Evolutionary conservation across 495 filamentous ascomycete species (phyloP), one percentile per base, ranked within the genome.

Genomic region (Arthonia radiata): DNA sequence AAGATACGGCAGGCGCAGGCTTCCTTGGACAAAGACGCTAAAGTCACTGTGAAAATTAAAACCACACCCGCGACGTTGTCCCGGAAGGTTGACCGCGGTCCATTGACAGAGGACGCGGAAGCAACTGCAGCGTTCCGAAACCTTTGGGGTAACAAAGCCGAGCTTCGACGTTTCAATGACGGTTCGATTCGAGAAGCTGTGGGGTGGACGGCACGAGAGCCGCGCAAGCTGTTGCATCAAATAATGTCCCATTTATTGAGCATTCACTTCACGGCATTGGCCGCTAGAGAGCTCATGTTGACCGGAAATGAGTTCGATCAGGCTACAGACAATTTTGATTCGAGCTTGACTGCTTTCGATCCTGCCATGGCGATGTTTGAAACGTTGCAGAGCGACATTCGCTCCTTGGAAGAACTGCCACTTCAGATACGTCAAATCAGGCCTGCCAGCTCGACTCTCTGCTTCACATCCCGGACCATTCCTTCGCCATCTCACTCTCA

Each of bases 21-120:
- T n/a, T n/a, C n/a, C n/a, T n/a, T n/a, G n/a, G n/a, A n/a, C n/a
- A n/a, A n/a, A n/a, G n/a, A n/a, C n/a, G n/a, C n/a, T n/a, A n/a
- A n/a, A n/a, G n/a, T n/a, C n/a, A n/a, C n/a, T n/a, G n/a, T n/a
- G n/a, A n/a, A n/a, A n/a, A n/a, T n/a, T n/a, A n/a, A n/a, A n/a
- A n/a, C n/a, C n/a, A n/a, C n/a, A n/a, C n/a, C n/a, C n/a, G n/a
- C n/a, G n/a, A n/a, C n/a, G n/a, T n/a, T n/a, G n/a, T n/a, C 57
- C 24, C 68, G 81, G 13, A 53, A 61, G 13, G 69, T 92, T 23
- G 86, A 97, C 38, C 71, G 78, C 39, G 86, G 86, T 2, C 86
- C 86, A 2, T 42, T 68, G 1, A 77, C 77, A 3, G 78, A 92
- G 42, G 57, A 79, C 25, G 79, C 67, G 42, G 59, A 63, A 30